Base-by-base conservation (phyloP, 1,284 basidiomycete genomes). In the Ganoderma leucocontextum region DNA sequence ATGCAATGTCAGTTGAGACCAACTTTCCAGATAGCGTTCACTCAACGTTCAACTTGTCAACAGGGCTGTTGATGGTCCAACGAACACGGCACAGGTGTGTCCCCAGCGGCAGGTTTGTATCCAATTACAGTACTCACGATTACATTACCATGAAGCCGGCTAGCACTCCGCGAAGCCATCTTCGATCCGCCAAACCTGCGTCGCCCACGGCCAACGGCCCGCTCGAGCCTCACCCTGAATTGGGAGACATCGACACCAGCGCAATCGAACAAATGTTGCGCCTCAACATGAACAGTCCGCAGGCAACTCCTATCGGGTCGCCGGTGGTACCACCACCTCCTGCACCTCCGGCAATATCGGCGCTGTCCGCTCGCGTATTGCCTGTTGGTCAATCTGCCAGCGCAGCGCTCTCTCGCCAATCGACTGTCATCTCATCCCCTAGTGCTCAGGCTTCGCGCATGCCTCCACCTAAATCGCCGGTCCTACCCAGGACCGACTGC, bases 1-100 rank as follows among this genome's bases (percentile, higher is more conserved):
- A 63, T 41, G 55, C 55, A 22, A 67, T 67, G 66, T 67, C 38
- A 60, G 66, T 67, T 10, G 33, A 12, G 1, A 6, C 19, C 19
- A 33, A 19, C 35, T 25, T 4, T 4, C 10, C 9, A 6, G 9
- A 4, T 17, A 5, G 15, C 36, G n/a, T 33, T 35, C 17, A 29
- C 64, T 42, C 25, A 55, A 10, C 4, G 17, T 8, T 19, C 35
- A 29, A 38, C 17, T 36, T 38, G 12, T 52, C 22, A 25, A 29
- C 22, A 66, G 65, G 60, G 38, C n/a, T 22, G 42, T 62, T 29
- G 65, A 66, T 17, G 53, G 39, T 33, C 1, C 22, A 12, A 5
- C 64, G 25, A 47, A 29, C 13, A 29, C 33, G 8, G 49, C 52
- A 29, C 49, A 57, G 60, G 65, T 66, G 53, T 9, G 64, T 19